Conservation (phyloP, 176 grass and related monocot species). For the Triticum turgidum region DNA sequence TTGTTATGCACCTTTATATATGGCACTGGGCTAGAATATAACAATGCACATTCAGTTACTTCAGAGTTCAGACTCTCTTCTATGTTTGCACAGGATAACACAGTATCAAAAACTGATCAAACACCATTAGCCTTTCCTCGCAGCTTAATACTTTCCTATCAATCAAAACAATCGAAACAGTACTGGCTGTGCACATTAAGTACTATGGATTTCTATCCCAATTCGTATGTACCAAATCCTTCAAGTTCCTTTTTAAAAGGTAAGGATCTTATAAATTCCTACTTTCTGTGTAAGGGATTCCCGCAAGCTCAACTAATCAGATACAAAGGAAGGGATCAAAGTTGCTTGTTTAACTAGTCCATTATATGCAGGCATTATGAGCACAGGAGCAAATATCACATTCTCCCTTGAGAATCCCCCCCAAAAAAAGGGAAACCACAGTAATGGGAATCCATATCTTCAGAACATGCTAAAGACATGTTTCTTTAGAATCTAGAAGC, state of each 20-base stretch:
- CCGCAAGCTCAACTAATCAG: constrained; percentile 11
- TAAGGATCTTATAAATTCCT: neutral
- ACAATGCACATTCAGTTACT: neutral
- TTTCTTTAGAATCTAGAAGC: constrained; percentile 34
- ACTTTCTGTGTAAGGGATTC: neutral
- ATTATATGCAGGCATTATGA: constrained; percentile 11
- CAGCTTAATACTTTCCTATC: neutral
- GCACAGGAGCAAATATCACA: neutral
- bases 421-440: neutral
- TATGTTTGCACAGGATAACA: neutral
- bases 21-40: neutral
- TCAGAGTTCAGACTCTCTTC: neutral
- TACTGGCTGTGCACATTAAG: constrained; percentile 1
- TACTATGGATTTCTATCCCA: constrained; percentile 5
- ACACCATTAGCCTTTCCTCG: neutral
- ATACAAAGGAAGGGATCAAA: neutral
- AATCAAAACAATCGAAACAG: neutral
- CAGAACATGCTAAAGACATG: constrained; percentile 25
- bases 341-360: neutral
- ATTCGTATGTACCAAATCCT: constrained; percentile 20
- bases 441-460: constrained; percentile 29
- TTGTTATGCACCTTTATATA: neutral
- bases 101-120: constrained; percentile 3
- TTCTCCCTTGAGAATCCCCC: neutral
- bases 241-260: neutral